These are phyloP conservation scores for Madurella fahalii DNA, from an alignment of 2,329 filamentous ascomycete species.

Conservation along the genomic window DNA sequence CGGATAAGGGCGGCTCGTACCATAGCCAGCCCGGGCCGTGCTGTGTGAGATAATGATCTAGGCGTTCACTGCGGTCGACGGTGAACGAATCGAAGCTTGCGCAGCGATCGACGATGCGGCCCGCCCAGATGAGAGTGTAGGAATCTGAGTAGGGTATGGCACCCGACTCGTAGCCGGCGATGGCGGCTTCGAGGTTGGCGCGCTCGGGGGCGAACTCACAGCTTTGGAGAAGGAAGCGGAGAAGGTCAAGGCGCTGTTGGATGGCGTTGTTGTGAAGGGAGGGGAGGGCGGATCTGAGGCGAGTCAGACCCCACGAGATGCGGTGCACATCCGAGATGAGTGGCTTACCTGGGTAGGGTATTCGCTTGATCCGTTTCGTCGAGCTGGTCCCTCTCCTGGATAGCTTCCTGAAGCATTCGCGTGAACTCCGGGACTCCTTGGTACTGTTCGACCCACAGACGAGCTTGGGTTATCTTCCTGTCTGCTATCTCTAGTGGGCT, in stretches of 20 bases:
- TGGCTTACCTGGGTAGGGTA: constrained; percentile 21
- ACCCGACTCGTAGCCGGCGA: constrained; percentile 38
- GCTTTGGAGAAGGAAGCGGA: constrained; percentile 31
- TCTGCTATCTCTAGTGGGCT: constrained; percentile 36
- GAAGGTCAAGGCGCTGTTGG: constrained; percentile 30
- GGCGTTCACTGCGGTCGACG: constrained; percentile 34
- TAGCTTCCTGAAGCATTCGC: constrained; percentile 21
- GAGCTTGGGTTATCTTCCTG: constrained; percentile 36
- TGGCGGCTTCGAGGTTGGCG: constrained; percentile 40
- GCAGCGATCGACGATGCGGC: constrained; percentile 39
- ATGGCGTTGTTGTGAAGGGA: constrained; percentile 31
- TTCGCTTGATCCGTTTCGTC: constrained; percentile 31
- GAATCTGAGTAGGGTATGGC: constrained; percentile 37
- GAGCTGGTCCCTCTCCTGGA: constrained; percentile 24
- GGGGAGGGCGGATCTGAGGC: constrained; percentile 21
- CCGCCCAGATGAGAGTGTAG: constrained; percentile 42
- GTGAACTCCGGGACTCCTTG: constrained; percentile 15
- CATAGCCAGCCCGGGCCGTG: constrained; percentile 43
- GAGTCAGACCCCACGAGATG: not conserved
- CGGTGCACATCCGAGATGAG: not conserved
- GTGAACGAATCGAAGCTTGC: constrained; percentile 37
- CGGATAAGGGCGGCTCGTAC: constrained; percentile 41
- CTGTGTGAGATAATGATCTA: constrained; percentile 35
- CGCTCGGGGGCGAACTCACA: constrained; percentile 35
- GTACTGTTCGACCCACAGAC: constrained; percentile 18